These are phyloP conservation scores for Amborella trichopoda DNA, from an alignment of 164 flowering plant genomes.

Conservation along the genomic window DNA sequence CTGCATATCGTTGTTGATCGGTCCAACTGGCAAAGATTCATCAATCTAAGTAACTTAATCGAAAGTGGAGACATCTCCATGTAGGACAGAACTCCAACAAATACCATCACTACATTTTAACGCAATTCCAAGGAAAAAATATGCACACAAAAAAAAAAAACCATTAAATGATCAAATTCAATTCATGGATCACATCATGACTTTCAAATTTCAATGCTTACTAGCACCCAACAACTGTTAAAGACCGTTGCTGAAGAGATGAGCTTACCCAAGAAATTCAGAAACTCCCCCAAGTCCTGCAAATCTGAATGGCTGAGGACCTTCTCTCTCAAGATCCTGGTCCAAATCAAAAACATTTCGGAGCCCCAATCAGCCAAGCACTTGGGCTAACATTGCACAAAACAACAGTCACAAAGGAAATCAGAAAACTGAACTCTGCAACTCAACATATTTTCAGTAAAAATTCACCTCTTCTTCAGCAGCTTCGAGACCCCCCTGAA, in stretches of 20 bases:
- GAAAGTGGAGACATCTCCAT: neutral
- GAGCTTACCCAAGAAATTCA: constrained; percentile 84
- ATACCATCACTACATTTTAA: neutral
- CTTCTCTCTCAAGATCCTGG: constrained; percentile 89
- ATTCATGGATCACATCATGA: too few species aligned
- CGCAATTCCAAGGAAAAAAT: too few species aligned
- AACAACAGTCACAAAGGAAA: too few species aligned
- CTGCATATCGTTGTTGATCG: constrained; percentile 87
- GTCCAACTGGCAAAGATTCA: constrained; percentile 56
- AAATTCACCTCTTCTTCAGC: constrained; percentile 98
- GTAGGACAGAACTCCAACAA: neutral
- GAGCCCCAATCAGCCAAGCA: too few species aligned
- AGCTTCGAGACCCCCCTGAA: constrained; percentile 91
- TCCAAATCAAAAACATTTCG: constrained; percentile 4
- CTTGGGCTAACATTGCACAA: too few species aligned
- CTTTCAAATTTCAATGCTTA: too few species aligned
- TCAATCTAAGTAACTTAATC: neutral
- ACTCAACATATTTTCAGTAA: too few species aligned
- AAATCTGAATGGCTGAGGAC: constrained; percentile 78
- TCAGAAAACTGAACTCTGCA: too few species aligned
- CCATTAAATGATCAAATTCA: too few species aligned
- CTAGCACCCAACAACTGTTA: too few species aligned
- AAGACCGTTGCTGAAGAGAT: too few species aligned
- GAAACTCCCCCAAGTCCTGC: constrained; percentile 97
- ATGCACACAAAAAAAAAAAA: too few species aligned